These are phyloP conservation scores for Ascodesmis nigricans DNA, from an alignment of 495 filamentous ascomycete species.

Conservation along the genomic window DNA sequence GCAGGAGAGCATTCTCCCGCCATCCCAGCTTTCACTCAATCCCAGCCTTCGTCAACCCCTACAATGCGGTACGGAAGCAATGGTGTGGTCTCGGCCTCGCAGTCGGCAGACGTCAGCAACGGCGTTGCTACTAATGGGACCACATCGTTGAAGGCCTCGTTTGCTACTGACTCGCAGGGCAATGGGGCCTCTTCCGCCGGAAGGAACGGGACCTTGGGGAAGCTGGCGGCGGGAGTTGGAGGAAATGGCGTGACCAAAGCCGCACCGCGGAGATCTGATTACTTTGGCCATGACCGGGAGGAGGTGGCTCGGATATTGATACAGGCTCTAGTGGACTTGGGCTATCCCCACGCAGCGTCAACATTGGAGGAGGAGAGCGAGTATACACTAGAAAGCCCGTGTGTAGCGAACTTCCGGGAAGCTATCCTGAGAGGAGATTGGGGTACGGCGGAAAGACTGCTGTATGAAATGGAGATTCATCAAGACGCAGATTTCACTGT, in stretches of 20 bases:
- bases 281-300: conserved; percentile 72
- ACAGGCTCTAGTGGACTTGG: conserved; percentile 70
- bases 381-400: conserved; percentile 63
- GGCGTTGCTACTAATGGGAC: conserved; percentile 11
- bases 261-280: conserved; percentile 24
- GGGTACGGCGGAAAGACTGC: conserved; percentile 58
- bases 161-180: conserved; percentile 17
- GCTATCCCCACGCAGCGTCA: conserved; percentile 55
- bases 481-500: conserved; percentile 30
- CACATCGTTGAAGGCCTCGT: conserved; percentile 9
- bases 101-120: conserved; percentile 1
- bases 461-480: conserved; percentile 40
- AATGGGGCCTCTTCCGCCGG: conserved; percentile 12
- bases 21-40: conserved; percentile 5
- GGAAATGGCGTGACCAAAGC: conserved; percentile 10
- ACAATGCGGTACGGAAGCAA: conserved; percentile 20
- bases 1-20: conserved; percentile 4
- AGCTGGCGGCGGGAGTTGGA: conserved; percentile 12
- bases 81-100: conserved; percentile 13
- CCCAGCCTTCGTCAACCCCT: conserved; percentile 1
- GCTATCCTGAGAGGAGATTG: conserved; percentile 69
- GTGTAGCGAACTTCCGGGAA: conserved; percentile 61
- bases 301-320: conserved; percentile 86
- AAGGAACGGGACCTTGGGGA: conserved; percentile 17
- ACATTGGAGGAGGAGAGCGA: conserved; percentile 63